Base-by-base conservation (phyloP, 2,329 filamentous ascomycete species). In the Curvularia sp. region DNA sequence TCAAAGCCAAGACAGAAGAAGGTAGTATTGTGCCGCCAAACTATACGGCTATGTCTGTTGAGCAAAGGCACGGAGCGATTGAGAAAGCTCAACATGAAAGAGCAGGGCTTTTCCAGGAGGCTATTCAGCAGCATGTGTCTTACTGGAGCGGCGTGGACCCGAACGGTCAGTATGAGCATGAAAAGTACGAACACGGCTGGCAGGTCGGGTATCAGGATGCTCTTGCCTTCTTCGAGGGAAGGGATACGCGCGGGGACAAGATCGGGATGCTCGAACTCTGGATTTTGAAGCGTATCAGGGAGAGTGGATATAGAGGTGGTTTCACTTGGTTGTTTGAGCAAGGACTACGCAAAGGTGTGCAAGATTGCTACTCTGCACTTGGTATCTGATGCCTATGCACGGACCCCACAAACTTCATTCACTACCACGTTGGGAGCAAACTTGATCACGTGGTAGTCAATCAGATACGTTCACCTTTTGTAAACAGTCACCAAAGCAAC, bases 221-320 rank as follows among this genome's bases (percentile, higher is more conserved):
- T 0, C 61, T 77, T 53, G 68, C 67, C 0, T 87, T 88, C 68
- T 86, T 85, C 58, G 57, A 68, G 31, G 74, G 77, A 2, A 77
- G 78, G 62, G 75, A 78, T 33, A 69, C 70, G 0, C 63, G 62
- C 44, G 66, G 67, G 2, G 84, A 86, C 68, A 82, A 77, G 66
- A 85, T 88, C 71, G 85, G 85, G 7, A 83, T 81, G 69, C 60
- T 85, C 41, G 85, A 88, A 58, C 63, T 86, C n/a, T 88, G 86
- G 85, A 72, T 82, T 13, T 73, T 83, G 68, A 86, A 85, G 73
- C 79, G 85, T 33, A 71, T 87, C 41, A 65, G 78, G 31, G 84
- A 87, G 62, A 80, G 78, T 57, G 82, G 81, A 2, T 79, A 82
- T 61, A 75, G 75, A 38, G 81, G 81, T 9, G 74, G 75, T 18